Conservation (phyloP, 2,329 filamentous ascomycete genomes). For the Pseudogymnoascus sp. region DNA sequence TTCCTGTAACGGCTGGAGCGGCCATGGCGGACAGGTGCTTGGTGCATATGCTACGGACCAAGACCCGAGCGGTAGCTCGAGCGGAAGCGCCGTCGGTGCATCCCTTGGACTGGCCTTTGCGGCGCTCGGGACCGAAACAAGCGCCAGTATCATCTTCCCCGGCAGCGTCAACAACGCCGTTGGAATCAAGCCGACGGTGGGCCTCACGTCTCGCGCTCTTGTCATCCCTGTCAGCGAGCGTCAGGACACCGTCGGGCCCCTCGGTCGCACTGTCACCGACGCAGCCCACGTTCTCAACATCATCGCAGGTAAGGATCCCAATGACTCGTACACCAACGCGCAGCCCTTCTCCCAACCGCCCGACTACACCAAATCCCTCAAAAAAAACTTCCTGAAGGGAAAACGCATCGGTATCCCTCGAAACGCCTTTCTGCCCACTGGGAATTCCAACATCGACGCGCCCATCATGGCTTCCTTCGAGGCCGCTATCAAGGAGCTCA, state of each 20-base stretch:
- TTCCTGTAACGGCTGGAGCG: constrained; percentile 57
- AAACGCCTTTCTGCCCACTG: constrained; percentile 44
- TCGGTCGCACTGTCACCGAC: constrained; percentile 60
- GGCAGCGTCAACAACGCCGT: constrained; percentile 51
- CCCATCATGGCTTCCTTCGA: constrained; percentile 51
- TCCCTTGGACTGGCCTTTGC: constrained; percentile 55
- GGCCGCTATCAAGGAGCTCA: constrained; percentile 45
- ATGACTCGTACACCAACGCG: constrained; percentile 58
- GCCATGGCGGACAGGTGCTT: constrained; percentile 55
- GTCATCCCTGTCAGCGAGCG: constrained; percentile 60
- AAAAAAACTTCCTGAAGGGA: constrained; percentile 45
- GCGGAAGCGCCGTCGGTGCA: constrained; percentile 54
- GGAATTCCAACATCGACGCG: constrained; percentile 28
- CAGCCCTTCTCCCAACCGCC: constrained; percentile 51
- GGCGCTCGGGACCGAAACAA: constrained; percentile 57
- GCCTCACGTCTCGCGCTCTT: constrained; percentile 52
- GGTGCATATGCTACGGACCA: constrained; percentile 56
- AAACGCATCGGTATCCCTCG: constrained; percentile 59
- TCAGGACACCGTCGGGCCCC: constrained; percentile 60
- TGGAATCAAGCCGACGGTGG: constrained; percentile 61
- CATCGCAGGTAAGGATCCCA: constrained; percentile 54
- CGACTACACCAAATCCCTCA: constrained; percentile 56
- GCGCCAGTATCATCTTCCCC: constrained; percentile 57
- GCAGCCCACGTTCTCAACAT: constrained; percentile 56
- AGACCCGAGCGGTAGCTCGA: constrained; percentile 56